Conservation (phyloP, 1,139 yeast genomes). For the Meyerozyma sp. region DNA sequence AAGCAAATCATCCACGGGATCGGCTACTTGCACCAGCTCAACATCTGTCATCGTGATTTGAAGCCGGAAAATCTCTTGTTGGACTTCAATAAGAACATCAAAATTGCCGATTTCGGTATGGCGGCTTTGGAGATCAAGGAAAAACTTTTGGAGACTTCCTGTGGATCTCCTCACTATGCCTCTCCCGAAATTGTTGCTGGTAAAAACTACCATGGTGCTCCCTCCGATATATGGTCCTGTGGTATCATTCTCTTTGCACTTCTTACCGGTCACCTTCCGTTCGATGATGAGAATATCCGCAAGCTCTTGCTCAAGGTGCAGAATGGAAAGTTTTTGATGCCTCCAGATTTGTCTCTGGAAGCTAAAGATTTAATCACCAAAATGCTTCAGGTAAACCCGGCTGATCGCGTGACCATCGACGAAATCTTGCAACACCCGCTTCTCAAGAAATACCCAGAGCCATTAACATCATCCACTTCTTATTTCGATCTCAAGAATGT, state of each 20-base stretch:
- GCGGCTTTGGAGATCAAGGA: conserved; percentile 94
- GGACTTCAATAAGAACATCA: conserved; percentile 83
- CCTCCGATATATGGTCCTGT: conserved; percentile 98
- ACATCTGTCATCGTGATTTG: conserved; percentile 91
- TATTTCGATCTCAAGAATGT: conserved; percentile 20
- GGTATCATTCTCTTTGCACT: conserved; percentile 92
- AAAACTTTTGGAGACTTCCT: conserved; percentile 82
- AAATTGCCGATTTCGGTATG: conserved; percentile 99
- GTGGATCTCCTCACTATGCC: conserved; percentile 99
- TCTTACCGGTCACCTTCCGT: conserved; percentile 91
- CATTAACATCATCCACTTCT: conserved; percentile 16
- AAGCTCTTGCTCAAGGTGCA: conserved; percentile 84
- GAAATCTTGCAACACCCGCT: conserved; percentile 78
- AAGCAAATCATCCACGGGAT: conserved; percentile 91
- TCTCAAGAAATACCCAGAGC: conserved; percentile 62
- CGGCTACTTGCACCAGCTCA: conserved; percentile 87
- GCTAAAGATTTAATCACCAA: conserved; percentile 81
- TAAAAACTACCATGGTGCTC: conserved; percentile 90
- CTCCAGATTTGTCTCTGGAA: conserved; percentile 68
- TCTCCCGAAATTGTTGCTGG: conserved; percentile 98
- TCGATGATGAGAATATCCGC: conserved; percentile 93
- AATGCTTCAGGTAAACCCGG: conserved; percentile 81
- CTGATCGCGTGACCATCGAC: conserved; percentile 66
- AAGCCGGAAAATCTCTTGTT: conserved; percentile 90
- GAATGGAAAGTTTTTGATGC: conserved; percentile 82